Percentiles rank a stretch among this genome's conserved stretches.
phyloP scores from a whole-genome alignment of 2,329 filamentous ascomycete genomes.

The Emergomyces pasteurianus region DNA sequence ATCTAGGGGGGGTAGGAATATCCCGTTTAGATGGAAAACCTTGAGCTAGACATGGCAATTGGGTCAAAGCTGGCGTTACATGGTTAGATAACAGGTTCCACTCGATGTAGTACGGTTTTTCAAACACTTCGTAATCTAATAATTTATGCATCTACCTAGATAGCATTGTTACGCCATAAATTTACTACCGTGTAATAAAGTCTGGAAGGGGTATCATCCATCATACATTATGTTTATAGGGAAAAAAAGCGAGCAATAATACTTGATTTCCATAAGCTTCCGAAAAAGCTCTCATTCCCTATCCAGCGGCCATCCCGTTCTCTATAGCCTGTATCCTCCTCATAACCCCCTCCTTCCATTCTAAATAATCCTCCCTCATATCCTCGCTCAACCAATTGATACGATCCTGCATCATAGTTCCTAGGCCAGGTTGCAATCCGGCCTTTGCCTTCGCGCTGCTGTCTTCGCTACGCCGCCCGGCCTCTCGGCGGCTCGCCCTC shows the following conservation, averaged over 20 bases:
- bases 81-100: neutral
- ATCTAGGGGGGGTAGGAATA: too few species aligned
- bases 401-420: conserved; percentile 40
- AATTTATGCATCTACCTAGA: neutral
- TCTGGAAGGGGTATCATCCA: neutral
- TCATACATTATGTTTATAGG: neutral
- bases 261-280: neutral
- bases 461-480: neutral
- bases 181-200: neutral
- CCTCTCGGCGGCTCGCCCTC: conserved; percentile 12
- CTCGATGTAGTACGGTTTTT: neutral
- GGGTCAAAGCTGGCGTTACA: neutral
- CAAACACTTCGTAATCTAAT: neutral
- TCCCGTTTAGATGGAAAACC: neutral
- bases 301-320: neutral
- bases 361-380: conserved; percentile 27
- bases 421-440: conserved; percentile 34
- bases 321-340: conserved; percentile 24
- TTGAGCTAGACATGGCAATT: neutral
- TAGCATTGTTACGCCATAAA: neutral
- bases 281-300: neutral
- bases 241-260: neutral
- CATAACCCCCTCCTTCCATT: conserved; percentile 34
- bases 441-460: conserved; percentile 12
- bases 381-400: conserved; percentile 37